phyloP scores from a whole-genome alignment of 371 early-diverging fungal genomes.

The Cokeromyces recurvatus region DNA sequence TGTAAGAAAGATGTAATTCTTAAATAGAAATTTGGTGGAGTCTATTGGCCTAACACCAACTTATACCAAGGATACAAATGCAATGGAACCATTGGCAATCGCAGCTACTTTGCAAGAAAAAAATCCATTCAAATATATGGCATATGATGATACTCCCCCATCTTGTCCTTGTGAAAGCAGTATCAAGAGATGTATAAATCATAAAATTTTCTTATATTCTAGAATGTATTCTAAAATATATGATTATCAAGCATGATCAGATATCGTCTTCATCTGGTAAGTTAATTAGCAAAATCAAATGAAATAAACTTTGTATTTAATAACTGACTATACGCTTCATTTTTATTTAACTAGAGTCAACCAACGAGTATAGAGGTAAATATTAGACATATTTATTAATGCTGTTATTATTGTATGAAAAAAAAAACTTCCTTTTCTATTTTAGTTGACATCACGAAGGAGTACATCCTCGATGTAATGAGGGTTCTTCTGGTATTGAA shows the following conservation, averaged over 20 bases:
- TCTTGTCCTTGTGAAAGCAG: neutral
- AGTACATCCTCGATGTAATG: constrained; percentile 5
- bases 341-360: constrained; percentile 4
- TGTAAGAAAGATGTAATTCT: too few species aligned
- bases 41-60: too few species aligned
- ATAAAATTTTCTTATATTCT: neutral
- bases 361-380: constrained; percentile 1
- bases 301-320: constrained; percentile 3
- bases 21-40: too few species aligned
- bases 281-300: neutral
- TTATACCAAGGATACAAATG: neutral
- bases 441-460: constrained; percentile 1
- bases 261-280: neutral
- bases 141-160: constrained; percentile 1
- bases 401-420: constrained; percentile 1
- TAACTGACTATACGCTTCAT: neutral
- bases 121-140: neutral
- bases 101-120: neutral
- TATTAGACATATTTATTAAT: constrained; percentile 3
- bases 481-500: constrained; percentile 1
- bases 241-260: constrained; percentile 4
- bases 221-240: constrained; percentile 1
- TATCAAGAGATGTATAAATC: constrained; percentile 3
- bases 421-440: constrained; percentile 5
- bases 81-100: constrained; percentile 3